phyloP scores from a whole-genome alignment of 2,329 filamentous ascomycete species.

The Trichoderma sp. region DNA sequence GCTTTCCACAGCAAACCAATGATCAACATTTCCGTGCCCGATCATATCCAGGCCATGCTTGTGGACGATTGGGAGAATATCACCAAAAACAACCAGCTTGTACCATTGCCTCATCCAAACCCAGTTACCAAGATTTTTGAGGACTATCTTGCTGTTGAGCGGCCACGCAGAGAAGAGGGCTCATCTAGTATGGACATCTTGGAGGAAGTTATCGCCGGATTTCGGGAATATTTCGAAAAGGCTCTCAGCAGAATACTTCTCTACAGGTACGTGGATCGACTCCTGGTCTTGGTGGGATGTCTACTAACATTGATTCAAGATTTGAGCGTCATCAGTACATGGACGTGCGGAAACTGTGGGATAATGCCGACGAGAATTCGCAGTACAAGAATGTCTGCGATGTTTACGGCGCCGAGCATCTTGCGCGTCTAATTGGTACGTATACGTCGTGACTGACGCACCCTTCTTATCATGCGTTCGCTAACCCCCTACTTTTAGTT shows the following conservation, averaged over 20 bases:
- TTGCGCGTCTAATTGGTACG: conserved; percentile 84
- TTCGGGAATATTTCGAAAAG: conserved; percentile 94
- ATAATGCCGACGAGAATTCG: conserved; percentile 58
- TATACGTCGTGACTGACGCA: conserved; percentile 14
- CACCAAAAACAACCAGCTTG: conserved; percentile 89
- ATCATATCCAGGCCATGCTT: conserved; percentile 84
- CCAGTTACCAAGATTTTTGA: conserved; percentile 76
- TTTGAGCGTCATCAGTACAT: conserved; percentile 90
- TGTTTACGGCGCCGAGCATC: conserved; percentile 89
- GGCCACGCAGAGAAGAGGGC: conserved; percentile 60
- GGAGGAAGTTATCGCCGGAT: conserved; percentile 80
- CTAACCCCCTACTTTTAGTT: conserved; percentile 51
- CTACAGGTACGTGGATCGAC: conserved; percentile 56
- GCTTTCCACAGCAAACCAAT: conserved; percentile 79
- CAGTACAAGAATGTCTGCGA: conserved; percentile 72
- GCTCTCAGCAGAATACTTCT: conserved; percentile 82
- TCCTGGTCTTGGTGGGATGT: not conserved
- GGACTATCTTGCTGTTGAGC: conserved; percentile 73
- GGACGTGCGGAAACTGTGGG: conserved; percentile 70
- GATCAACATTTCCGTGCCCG: conserved; percentile 81
- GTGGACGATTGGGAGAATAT: conserved; percentile 99
- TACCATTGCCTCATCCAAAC: conserved; percentile 74
- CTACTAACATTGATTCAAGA: conserved; percentile 42
- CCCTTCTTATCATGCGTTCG: not conserved
- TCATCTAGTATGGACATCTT: conserved; percentile 79